Conservation (phyloP, 305 asterid genomes). For the Solanum chacoense region DNA sequence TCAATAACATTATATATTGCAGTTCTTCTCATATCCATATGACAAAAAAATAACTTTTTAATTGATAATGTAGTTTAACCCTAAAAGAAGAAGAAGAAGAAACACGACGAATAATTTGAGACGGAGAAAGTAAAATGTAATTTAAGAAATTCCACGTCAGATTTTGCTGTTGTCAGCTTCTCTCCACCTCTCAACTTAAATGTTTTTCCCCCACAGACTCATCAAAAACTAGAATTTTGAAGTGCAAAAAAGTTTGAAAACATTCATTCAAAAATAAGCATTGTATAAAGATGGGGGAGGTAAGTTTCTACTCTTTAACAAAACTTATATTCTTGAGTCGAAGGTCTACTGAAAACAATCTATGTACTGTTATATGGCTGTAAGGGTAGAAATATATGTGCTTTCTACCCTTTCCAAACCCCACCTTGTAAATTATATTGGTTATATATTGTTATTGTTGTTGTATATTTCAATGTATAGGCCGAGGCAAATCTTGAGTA, state of each 20-base stretch:
- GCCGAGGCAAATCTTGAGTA: not conserved
- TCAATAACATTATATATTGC: not conserved
- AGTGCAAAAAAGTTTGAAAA: not conserved
- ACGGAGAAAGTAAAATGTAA: not conserved
- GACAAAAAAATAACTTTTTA: not conserved
- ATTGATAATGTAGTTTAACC: not conserved
- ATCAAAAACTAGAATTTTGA: not conserved
- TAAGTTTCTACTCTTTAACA: not conserved
- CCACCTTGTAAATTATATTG: not conserved
- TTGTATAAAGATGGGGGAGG: not conserved
- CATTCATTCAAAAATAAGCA: not conserved
- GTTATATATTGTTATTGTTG: not conserved
- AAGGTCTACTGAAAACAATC: not conserved
- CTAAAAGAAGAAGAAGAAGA: not conserved
- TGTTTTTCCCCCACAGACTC: not conserved
- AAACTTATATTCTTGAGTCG: not conserved
- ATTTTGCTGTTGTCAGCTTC: not conserved
- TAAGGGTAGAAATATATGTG: not conserved
- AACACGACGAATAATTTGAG: not conserved
- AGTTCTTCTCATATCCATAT: not conserved
- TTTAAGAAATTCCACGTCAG: not conserved
- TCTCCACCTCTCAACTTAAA: not conserved
- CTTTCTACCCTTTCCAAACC: not conserved
- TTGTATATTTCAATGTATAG: not conserved
- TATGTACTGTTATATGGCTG: fast-evolving